Percentiles rank a stretch among this genome's conserved stretches.
phyloP scores from a whole-genome alignment of 257 asterid species.

The Ballota nigra region DNA sequence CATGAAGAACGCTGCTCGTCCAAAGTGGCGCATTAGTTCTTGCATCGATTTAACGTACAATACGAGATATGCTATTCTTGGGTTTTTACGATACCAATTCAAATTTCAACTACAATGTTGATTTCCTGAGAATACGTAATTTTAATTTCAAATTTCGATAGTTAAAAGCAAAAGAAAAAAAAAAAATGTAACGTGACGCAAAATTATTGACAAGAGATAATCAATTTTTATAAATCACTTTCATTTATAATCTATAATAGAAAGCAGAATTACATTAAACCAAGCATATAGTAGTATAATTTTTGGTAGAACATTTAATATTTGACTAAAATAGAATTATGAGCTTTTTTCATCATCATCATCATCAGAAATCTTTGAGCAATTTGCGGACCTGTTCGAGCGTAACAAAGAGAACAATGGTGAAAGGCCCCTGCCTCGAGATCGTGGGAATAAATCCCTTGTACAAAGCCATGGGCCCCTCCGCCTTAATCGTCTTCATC shows the following conservation, averaged over 20 bases:
- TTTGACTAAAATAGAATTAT: neutral
- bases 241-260: neutral
- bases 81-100: neutral
- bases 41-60: too few relatives aligned
- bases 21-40: neutral
- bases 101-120: neutral
- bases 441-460: conserved; percentile 85
- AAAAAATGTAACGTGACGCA: neutral
- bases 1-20: neutral
- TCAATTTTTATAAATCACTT: too few relatives aligned
- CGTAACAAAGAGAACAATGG: conserved; percentile 84
- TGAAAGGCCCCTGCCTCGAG: conserved; percentile 87
- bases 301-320: neutral
- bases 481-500: conserved; percentile 74
- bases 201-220: too few relatives aligned
- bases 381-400: conserved; percentile 83
- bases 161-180: too few relatives aligned
- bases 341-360: conserved; percentile 38
- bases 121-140: too few relatives aligned
- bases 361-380: conserved; percentile 61
- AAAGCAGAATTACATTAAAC: neutral
- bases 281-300: neutral
- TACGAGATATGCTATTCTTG: neutral
- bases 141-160: neutral
- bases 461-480: conserved; percentile 82